Evolutionary conservation across 257 asterid genomes (phyloP).

Genomic region (Przewalskia tangutica): DNA sequence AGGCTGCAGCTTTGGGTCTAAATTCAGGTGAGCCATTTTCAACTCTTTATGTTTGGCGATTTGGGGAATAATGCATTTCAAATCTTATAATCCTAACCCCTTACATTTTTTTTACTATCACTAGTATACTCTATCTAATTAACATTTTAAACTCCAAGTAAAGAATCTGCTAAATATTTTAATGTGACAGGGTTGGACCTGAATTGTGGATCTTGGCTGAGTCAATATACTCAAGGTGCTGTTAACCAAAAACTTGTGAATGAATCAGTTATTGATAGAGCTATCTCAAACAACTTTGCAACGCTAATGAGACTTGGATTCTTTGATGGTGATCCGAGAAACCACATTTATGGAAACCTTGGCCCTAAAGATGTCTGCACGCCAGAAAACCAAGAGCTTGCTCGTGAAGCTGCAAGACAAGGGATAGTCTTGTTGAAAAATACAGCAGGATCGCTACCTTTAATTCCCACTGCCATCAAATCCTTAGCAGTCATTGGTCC

Average conservation of each 20-base stretch:
- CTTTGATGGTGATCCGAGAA: constrained; percentile 83
- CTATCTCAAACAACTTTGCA: constrained; percentile 61
- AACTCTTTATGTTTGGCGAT: not conserved
- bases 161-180: not conserved
- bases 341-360: constrained; percentile 50
- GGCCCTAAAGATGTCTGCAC: constrained; percentile 89
- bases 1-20: constrained; percentile 68
- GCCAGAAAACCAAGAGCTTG: constrained; percentile 46
- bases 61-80: not conserved
- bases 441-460: constrained; percentile 47
- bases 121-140: not conserved
- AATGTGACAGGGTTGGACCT: constrained; percentile 65
- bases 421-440: constrained; percentile 84
- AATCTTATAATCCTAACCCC: not conserved
- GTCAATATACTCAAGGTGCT: constrained; percentile 39
- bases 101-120: not conserved
- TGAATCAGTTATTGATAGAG: constrained; percentile 41
- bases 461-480: constrained; percentile 42
- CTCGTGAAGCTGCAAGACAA: constrained; percentile 79
- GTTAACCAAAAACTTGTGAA: constrained; percentile 53
- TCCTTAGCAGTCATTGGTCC: constrained; percentile 86
- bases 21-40: constrained; percentile 45
- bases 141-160: not conserved
- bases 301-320: constrained; percentile 81
- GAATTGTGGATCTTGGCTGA: constrained; percentile 58